Base-by-base conservation (phyloP, 2,329 filamentous ascomycete genomes). In the Fusarium musae region DNA sequence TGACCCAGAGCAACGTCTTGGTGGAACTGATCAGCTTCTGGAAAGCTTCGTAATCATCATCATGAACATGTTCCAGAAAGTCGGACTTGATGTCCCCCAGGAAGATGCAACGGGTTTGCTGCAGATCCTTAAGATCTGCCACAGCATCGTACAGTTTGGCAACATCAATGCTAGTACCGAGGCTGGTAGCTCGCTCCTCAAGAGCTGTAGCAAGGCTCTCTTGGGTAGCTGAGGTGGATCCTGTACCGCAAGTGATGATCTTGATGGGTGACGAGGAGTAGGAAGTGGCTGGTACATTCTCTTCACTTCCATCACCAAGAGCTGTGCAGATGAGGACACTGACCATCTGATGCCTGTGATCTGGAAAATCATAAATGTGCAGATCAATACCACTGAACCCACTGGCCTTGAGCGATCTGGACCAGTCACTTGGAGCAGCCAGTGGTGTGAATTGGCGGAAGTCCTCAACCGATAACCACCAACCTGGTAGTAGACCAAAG, bases 361-460 rank as follows among this genome's bases (percentile, higher is more conserved):
- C 62, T 23, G 58, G 46, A n/a, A 52, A 65, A 40, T 65, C 62
- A 21, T 65, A 61, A 21, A 65, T 50, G 19, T 52, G 56, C 4
- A 65, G 15, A 26, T 65, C 56, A 4, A 52, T 61, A 5, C 62
- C 62, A 32, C 39, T 46, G 40, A 61, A 65, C n/a, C 62, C 62
- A 32, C 46, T 65, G 12, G 34, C 21, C 13, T 53, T 32, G 9
- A 65, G 46, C 2, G 49, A 26, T 15, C 28, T 43, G 23, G 37
- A 50, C 62, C 62, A 65, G 30, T 53, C 46, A 21, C n/a, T 61
- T 9, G 59, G 47, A n/a, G 59, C 37, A 23, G 59, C 59, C 10
- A 61, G 47, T 15, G 59, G 59, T 26, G 59, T 54, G 13, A 54
- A 61, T 13, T 61, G 40, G 8, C 62, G 62, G 26, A 50, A 52